These are phyloP conservation scores for Fusarium incarnatum DNA, from an alignment of 2,329 filamentous ascomycete genomes.

Conservation along the genomic window DNA sequence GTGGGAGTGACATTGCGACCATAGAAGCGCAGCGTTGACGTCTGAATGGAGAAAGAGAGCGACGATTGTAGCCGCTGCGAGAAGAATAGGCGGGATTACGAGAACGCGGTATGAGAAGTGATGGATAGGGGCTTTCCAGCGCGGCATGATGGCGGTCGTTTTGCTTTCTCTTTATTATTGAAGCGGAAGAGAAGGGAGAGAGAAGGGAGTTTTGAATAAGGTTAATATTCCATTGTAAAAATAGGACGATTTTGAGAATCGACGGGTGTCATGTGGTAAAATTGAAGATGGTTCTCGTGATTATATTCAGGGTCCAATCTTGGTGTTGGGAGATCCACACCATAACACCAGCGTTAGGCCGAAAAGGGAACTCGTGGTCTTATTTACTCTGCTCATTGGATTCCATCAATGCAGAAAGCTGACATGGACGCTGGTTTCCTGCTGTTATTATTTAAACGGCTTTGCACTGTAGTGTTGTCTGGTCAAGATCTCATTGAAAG, in stretches of 20 bases:
- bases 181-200: neutral
- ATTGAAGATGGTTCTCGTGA: slow-evolving; percentile 35
- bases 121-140: slow-evolving; percentile 60
- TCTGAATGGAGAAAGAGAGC: slow-evolving; percentile 60
- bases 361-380: neutral
- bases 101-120: slow-evolving; percentile 65
- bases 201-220: neutral
- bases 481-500: neutral
- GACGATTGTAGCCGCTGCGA: slow-evolving; percentile 57
- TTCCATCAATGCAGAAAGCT: neutral
- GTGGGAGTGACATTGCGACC: slow-evolving; percentile 64
- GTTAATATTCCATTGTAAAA: neutral
- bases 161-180: neutral
- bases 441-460: neutral
- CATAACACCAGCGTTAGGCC: slow-evolving; percentile 28
- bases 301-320: slow-evolving; percentile 23
- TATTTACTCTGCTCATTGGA: neutral
- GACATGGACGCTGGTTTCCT: neutral
- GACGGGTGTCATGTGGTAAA: slow-evolving; percentile 33
- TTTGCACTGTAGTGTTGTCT: too few species aligned
- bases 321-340: slow-evolving; percentile 29
- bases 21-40: slow-evolving; percentile 64
- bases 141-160: slow-evolving; percentile 23
- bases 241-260: neutral
- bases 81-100: slow-evolving; percentile 60